Evolutionary conservation across 2,329 filamentous ascomycete genomes (phyloP).

Genomic region (Fusarium pseudonygamai): DNA sequence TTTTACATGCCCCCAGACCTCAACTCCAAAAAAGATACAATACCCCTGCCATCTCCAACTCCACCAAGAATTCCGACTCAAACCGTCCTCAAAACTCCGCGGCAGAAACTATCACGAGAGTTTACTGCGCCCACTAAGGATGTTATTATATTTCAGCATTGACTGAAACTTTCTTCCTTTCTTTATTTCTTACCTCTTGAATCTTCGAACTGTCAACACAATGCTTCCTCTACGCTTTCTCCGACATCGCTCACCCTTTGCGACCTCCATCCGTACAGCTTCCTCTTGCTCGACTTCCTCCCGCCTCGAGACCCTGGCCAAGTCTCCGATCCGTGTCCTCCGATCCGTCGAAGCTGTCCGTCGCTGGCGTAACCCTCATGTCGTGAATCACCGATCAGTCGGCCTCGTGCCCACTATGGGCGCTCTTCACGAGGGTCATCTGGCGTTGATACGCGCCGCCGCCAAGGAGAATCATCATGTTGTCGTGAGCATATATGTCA

Average conservation of each 20-base stretch:
- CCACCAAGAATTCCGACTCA: conserved; percentile 10
- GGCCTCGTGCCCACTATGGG: conserved; percentile 98
- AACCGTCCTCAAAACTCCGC: conserved; percentile 57
- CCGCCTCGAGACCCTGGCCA: conserved; percentile 60
- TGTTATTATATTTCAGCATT: conserved; percentile 37
- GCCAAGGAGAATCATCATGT: conserved; percentile 86
- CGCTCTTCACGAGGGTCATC: conserved; percentile 90
- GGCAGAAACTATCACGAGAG: conserved; percentile 59
- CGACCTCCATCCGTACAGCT: conserved; percentile 35
- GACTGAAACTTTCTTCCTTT: conserved; percentile 5
- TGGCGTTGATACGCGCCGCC: conserved; percentile 85
- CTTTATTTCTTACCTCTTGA: background rate
- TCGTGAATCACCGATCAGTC: conserved; percentile 74
- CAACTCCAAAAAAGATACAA: conserved; percentile 30
- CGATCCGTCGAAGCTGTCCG: conserved; percentile 79
- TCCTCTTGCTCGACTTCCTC: conserved; percentile 33
- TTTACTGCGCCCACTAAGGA: conserved; percentile 30
- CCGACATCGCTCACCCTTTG: conserved; percentile 26
- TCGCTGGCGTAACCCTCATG: conserved; percentile 72
- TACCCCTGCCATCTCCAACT: conserved; percentile 26
- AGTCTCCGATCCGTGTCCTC: conserved; percentile 74
- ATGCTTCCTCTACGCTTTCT: conserved; percentile 33
- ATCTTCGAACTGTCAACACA: background rate
- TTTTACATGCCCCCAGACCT: conserved; percentile 12
- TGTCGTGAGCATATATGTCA: conserved; percentile 93